Conservation (phyloP, 257 asterid species). For the Mentha longifolia region DNA sequence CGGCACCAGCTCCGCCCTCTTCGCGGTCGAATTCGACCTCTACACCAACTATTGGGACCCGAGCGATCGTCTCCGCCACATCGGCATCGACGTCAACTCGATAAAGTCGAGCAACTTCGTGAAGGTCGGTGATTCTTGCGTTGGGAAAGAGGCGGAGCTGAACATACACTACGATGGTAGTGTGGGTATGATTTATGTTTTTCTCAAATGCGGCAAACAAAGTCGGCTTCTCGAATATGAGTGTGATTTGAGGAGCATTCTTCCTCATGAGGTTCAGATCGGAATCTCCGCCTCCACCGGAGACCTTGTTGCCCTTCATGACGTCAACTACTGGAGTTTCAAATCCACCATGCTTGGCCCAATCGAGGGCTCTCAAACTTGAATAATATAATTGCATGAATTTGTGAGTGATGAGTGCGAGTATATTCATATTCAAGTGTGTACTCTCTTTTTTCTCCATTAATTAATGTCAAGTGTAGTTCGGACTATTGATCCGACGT, state of each 20-base stretch:
- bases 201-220: background rate
- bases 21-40: conserved; percentile 5
- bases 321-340: conserved; percentile 1
- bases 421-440: background rate
- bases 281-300: conserved; percentile 3
- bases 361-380: background rate
- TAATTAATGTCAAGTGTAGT: too few species aligned
- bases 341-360: background rate
- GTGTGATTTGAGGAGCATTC: background rate
- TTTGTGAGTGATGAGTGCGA: background rate
- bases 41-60: conserved; percentile 3
- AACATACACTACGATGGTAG: background rate
- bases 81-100: conserved; percentile 14
- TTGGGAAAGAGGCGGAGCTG: background rate
- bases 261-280: background rate
- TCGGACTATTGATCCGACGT: too few species aligned
- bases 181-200: background rate
- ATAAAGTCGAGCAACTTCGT: background rate
- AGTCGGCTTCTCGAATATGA: background rate
- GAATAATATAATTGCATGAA: background rate
- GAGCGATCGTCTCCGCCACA: background rate
- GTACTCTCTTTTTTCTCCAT: too few species aligned
- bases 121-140: background rate
- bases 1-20: background rate
- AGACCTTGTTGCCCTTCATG: background rate